Evolutionary conservation across 1,284 basidiomycete genomes (phyloP).

Genomic region (Filobasidium uniguttulatum): DNA sequence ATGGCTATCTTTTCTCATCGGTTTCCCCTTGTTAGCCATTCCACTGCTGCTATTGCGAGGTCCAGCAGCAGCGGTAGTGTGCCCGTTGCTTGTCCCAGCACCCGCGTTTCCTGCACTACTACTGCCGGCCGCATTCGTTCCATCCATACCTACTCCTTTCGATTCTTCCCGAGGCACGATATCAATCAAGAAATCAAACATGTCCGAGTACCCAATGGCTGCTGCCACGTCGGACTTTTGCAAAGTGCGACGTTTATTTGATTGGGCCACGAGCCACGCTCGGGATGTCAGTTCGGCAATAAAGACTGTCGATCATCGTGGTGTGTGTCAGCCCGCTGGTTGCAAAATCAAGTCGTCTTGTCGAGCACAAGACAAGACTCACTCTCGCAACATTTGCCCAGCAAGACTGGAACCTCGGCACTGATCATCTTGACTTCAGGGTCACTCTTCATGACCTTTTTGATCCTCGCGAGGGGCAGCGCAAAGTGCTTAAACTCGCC

Average conservation of each 20-base stretch:
- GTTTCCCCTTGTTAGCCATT: too few species aligned
- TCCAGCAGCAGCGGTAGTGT: too few species aligned
- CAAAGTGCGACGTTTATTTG: conserved; percentile 79
- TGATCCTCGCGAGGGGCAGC: conserved; percentile 60
- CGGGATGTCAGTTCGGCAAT: conserved; percentile 86
- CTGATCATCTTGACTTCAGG: conserved; percentile 74
- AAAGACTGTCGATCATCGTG: conserved; percentile 50
- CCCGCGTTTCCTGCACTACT: too few species aligned
- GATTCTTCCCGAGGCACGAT: conserved; percentile 77
- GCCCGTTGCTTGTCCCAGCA: too few species aligned
- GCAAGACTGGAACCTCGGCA: conserved; percentile 62
- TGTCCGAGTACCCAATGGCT: conserved; percentile 75
- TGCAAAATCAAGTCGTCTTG: not conserved
- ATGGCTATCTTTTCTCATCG: too few species aligned
- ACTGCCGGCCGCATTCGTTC: too few species aligned
- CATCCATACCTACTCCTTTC: conserved; percentile 14
- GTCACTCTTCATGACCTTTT: conserved; percentile 97
- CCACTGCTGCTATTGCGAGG: too few species aligned
- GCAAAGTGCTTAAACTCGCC: conserved; percentile 5
- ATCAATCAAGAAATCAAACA: conserved; percentile 85
- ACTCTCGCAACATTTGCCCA: conserved; percentile 95
- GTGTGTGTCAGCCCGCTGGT: not conserved
- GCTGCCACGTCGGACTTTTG: conserved; percentile 81
- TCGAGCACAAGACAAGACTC: too few species aligned
- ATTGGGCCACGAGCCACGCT: conserved; percentile 84